A percentile compares a stretch with the other conserved stretches of the same genome.
Evolutionary conservation across 2,329 filamentous ascomycete genomes (phyloP).

Genomic region (Graphium sp.): DNA sequence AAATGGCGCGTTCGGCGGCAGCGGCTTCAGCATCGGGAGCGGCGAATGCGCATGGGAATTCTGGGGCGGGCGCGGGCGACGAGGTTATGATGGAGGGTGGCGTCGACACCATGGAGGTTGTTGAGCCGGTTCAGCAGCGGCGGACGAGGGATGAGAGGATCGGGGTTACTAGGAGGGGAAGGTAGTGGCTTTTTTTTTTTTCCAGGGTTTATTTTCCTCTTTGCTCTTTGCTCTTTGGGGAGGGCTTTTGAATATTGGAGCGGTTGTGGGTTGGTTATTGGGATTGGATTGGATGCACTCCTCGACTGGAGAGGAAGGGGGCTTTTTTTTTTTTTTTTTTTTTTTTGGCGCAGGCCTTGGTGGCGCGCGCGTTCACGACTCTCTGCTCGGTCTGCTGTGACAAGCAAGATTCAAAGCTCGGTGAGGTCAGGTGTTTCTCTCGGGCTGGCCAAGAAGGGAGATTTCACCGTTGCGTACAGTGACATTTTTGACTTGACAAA

Average conservation of each 20-base stretch:
- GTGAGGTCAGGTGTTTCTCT: no score
- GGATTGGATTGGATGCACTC: not conserved
- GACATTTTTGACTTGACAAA: no score
- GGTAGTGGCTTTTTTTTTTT: no score
- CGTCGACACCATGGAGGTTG: conserved; percentile 6
- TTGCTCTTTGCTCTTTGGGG: not conserved
- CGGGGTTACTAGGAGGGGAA: conserved; percentile 13
- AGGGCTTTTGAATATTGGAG: not conserved
- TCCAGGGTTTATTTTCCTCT: no score
- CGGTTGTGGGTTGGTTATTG: not conserved
- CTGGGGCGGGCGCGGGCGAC: conserved; percentile 5
- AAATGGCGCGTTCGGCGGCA: conserved; percentile 5
- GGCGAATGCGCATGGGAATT: conserved; percentile 6
- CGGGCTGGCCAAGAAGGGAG: no score
- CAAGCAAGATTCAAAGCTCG: no score
- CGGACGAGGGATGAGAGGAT: conserved; percentile 20
- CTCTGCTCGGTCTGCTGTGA: no score
- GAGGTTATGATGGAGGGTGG: conserved; percentile 5
- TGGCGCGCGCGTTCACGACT: no score
- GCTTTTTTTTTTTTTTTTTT: conserved; percentile 2
- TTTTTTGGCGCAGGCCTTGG: no score
- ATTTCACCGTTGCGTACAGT: no score
- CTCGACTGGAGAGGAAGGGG: not conserved
- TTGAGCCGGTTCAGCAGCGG: conserved; percentile 8
- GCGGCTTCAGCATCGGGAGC: conserved; percentile 7